Evolutionary conservation across 2,329 filamentous ascomycete genomes (phyloP), one percentile per base, ranked within the genome.

Genomic region (Teratosphaeria viscida): DNA sequence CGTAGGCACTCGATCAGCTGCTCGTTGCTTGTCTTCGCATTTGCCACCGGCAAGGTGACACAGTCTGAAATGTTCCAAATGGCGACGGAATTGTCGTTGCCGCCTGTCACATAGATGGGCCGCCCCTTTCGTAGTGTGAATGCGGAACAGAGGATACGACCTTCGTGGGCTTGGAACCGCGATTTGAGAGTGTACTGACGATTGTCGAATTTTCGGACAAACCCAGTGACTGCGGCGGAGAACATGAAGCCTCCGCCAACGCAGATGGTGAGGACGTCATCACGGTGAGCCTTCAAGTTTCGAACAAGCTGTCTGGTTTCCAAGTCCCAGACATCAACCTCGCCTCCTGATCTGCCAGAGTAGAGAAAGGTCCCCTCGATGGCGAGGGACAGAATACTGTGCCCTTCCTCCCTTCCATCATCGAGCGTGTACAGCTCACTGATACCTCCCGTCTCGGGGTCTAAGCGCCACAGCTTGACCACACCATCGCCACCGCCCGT

Each of bases 251-350:
- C 90, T 75, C 89, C 90, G 27, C 89, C 87, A 73, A 96, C 87
- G 64, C 90, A 87, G 52, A 97, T 79, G 0, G 90, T 87, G 79
- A 95, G 90, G 55, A 97, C 84, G 71, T 97, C 90, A 52, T 86
- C 86, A 37, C 83, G 84, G 66, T 91, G 88, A 0, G 87, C 85
- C 70, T 88, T 91, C 69, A 99, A 87, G 19, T 90, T 91, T 60
- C 94, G 83, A 53, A 99, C 81, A 55, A 94, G 86, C 74, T 99
- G 94, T 58, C 88, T 86, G 0, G 94, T 97, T 71, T 97, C 92
- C 14, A 99, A 80, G 71, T 99, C 95, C 92, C 95, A 99, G 11
- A 99, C 84, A 71, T 97, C 92, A 61, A 99, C 85, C 56, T 95
- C 83, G 26, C 94, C 95, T 47, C 89, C 86, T 0, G 91, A 82